Conservation (phyloP, 2,329 filamentous ascomycete genomes). For the Cyphellophora attinorum region DNA sequence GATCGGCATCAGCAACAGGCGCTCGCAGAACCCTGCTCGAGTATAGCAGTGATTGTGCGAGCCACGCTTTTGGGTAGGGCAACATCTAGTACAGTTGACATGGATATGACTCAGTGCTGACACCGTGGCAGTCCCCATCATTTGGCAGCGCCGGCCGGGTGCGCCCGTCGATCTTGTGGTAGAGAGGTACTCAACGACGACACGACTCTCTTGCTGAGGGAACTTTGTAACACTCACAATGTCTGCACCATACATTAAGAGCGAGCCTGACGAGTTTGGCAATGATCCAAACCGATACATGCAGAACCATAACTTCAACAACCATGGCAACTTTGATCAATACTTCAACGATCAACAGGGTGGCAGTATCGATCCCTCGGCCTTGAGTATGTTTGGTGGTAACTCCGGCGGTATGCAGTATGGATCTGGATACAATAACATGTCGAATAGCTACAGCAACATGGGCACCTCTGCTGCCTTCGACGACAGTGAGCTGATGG, state of each 20-base stretch:
- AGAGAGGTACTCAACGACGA: too few species aligned
- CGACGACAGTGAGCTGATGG: constrained; percentile 73
- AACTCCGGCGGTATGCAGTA: constrained; percentile 41
- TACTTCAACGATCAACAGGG: constrained; percentile 40
- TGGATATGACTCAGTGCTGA: too few species aligned
- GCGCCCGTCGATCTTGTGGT: too few species aligned
- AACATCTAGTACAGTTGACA: too few species aligned
- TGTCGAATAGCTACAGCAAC: constrained; percentile 64
- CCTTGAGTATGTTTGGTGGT: constrained; percentile 59
- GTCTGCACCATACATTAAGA: constrained; percentile 57
- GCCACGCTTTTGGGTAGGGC: too few species aligned
- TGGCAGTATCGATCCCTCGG: constrained; percentile 70
- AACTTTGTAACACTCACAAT: too few species aligned
- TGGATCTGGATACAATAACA: constrained; percentile 54
- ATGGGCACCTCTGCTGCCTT: constrained; percentile 69
- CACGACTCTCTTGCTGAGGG: too few species aligned
- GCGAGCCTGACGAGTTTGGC: constrained; percentile 54
- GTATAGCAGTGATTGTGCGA: too few species aligned
- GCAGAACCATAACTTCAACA: constrained; percentile 19
- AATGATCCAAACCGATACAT: constrained; percentile 43
- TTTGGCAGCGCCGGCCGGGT: too few species aligned
- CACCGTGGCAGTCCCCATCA: too few species aligned
- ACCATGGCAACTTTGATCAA: constrained; percentile 33
- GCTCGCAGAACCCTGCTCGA: too few species aligned
- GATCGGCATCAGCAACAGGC: too few species aligned